phyloP scores from a whole-genome alignment of 179 eudicot genomes.

The Pouteria campechiana region DNA sequence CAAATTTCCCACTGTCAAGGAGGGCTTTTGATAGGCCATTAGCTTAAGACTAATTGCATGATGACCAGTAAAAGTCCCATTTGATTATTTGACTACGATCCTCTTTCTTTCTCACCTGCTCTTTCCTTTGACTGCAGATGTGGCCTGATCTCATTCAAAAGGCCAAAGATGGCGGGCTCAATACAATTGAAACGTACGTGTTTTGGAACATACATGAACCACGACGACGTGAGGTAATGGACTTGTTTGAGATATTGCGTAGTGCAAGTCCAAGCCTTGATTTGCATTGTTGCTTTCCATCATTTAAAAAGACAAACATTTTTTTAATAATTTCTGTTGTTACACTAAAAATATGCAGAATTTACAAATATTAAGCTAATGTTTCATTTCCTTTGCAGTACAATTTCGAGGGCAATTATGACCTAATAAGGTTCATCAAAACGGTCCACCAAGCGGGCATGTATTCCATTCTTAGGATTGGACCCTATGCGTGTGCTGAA shows the following conservation, averaged over 20 bases:
- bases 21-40: too few species aligned
- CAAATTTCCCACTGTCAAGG: too few species aligned
- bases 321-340: too few species aligned
- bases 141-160: conserved; percentile 55
- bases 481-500: conserved; percentile 87
- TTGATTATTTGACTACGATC: too few species aligned
- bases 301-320: too few species aligned
- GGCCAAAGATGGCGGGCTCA: conserved; percentile 75
- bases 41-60: too few species aligned
- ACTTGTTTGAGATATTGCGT: not conserved
- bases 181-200: conserved; percentile 68
- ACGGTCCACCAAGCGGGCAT: conserved; percentile 39
- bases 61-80: too few species aligned
- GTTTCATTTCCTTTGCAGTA: conserved; percentile 26
- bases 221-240: conserved; percentile 55
- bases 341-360: too few species aligned
- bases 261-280: too few species aligned
- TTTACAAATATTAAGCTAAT: not conserved
- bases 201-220: conserved; percentile 97
- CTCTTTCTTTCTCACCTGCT: too few species aligned
- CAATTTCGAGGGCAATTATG: conserved; percentile 54
- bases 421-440: conserved; percentile 63
- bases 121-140: too few species aligned
- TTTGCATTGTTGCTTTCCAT: not conserved
- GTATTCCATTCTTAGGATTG: conserved; percentile 60